Conservation (phyloP, 192 early-diverging fungal species). For the Linnemannia elongata region DNA sequence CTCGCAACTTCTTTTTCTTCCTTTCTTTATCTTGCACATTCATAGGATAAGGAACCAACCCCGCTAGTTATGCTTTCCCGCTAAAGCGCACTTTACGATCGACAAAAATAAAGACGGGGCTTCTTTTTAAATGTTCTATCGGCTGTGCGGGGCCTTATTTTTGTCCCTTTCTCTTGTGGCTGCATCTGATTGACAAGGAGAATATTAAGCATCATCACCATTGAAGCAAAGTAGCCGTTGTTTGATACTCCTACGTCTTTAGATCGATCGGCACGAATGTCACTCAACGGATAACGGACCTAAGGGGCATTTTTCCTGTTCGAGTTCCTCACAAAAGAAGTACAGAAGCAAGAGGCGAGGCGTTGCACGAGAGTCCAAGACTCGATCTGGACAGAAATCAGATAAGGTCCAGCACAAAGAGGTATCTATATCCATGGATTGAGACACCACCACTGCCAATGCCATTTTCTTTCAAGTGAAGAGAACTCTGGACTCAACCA, state of each 20-base stretch:
- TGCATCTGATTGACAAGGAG: not conserved
- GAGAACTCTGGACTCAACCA: not conserved
- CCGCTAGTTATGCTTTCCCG: not conserved
- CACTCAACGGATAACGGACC: not conserved
- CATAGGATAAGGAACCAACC: not conserved
- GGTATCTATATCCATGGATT: too few species aligned
- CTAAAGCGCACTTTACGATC: not conserved
- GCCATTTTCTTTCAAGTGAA: too few species aligned
- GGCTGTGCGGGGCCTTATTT: not conserved
- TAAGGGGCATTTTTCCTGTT: not conserved
- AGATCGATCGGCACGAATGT: not conserved
- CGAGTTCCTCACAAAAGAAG: not conserved
- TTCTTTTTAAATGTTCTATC: not conserved
- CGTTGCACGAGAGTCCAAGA: not conserved
- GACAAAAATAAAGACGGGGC: not conserved
- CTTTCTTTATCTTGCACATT: not conserved
- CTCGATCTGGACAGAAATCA: not conserved
- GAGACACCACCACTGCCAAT: too few species aligned
- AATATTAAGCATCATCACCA: not conserved
- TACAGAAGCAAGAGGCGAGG: not conserved
- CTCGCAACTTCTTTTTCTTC: not conserved
- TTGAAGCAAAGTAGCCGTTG: not conserved
- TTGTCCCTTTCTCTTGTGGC: not conserved
- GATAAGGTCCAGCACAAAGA: not conserved
- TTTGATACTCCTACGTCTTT: not conserved